Evolutionary conservation across 768 basidiomycete species (phyloP).

Genomic region (Panus rudis): DNA sequence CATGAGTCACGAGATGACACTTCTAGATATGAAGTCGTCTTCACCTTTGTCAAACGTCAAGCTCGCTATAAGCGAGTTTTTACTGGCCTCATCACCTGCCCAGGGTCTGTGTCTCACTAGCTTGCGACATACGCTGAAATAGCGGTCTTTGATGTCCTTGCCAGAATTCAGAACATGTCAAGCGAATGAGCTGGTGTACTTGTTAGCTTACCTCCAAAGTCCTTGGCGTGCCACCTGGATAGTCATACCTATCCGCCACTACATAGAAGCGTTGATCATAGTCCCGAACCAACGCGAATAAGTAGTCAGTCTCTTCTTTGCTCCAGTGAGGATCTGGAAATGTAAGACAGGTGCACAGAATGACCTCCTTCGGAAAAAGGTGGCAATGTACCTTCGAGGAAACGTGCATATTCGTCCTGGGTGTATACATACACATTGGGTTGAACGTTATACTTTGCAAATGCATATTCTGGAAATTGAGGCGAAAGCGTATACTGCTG

Average conservation of each 20-base stretch:
- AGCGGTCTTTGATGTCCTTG: conserved; percentile 91
- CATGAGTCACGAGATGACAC: background rate
- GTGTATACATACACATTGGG: conserved; percentile 64
- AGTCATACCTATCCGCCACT: conserved; percentile 85
- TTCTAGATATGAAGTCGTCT: too few relatives aligned
- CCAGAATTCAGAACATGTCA: background rate
- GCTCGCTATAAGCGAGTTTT: conserved; percentile 56
- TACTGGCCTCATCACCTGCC: conserved; percentile 71
- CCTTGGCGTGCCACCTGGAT: conserved; percentile 42
- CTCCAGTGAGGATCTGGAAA: conserved; percentile 75
- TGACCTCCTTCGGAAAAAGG: background rate
- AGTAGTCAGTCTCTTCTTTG: conserved; percentile 89
- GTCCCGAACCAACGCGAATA: conserved; percentile 71
- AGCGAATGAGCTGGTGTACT: background rate
- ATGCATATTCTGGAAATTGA: conserved; percentile 59
- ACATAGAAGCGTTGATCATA: conserved; percentile 90
- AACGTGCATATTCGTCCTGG: conserved; percentile 79
- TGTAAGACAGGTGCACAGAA: background rate
- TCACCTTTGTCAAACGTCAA: conserved; percentile 87
- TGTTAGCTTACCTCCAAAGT: conserved; percentile 58
- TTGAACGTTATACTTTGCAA: conserved; percentile 77
- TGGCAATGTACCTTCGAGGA: conserved; percentile 55
- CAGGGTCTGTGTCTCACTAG: conserved; percentile 81
- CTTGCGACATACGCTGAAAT: conserved; percentile 86
- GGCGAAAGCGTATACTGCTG: background rate